These are phyloP conservation scores for Mycena rosella DNA, from an alignment of 768 basidiomycete genomes.

Conservation along the genomic window DNA sequence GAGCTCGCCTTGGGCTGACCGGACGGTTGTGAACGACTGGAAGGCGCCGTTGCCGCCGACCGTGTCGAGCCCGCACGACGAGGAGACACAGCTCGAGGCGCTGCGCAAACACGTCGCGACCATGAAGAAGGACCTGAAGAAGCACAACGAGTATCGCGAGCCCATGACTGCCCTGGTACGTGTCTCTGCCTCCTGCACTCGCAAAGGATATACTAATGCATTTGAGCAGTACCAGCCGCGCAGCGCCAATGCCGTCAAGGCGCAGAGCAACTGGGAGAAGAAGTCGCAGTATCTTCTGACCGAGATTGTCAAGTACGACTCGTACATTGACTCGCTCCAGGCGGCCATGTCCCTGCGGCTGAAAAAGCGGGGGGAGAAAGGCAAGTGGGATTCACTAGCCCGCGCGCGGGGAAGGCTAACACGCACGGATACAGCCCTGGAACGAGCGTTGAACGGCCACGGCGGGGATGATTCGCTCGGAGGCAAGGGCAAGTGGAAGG, in stretches of 20 bases:
- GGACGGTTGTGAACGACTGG: conserved; percentile 92
- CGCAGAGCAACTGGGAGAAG: conserved; percentile 92
- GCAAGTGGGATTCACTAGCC: conserved; percentile 38
- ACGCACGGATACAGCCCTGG: conserved; percentile 58
- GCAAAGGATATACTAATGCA: not conserved
- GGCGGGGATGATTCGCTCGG: conserved; percentile 48
- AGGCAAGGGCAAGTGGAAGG: conserved; percentile 52
- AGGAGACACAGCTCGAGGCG: conserved; percentile 93
- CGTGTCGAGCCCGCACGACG: conserved; percentile 88
- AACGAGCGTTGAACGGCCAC: conserved; percentile 62
- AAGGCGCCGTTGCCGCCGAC: conserved; percentile 89
- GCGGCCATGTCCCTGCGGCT: conserved; percentile 86
- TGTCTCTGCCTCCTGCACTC: conserved; percentile 8
- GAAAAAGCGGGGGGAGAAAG: conserved; percentile 92
- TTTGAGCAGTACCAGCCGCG: conserved; percentile 79
- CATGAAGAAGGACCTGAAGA: conserved; percentile 83
- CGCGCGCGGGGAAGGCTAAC: not conserved
- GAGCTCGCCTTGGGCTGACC: conserved; percentile 82
- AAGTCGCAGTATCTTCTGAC: conserved; percentile 90
- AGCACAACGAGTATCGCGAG: conserved; percentile 85
- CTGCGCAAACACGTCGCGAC: conserved; percentile 83
- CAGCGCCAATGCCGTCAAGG: conserved; percentile 79
- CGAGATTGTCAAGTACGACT: conserved; percentile 96
- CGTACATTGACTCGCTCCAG: conserved; percentile 92
- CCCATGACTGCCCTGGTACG: conserved; percentile 86